Evolutionary conservation across 1,284 basidiomycete species (phyloP).

Genomic region (Cryptococcus deneoformans): DNA sequence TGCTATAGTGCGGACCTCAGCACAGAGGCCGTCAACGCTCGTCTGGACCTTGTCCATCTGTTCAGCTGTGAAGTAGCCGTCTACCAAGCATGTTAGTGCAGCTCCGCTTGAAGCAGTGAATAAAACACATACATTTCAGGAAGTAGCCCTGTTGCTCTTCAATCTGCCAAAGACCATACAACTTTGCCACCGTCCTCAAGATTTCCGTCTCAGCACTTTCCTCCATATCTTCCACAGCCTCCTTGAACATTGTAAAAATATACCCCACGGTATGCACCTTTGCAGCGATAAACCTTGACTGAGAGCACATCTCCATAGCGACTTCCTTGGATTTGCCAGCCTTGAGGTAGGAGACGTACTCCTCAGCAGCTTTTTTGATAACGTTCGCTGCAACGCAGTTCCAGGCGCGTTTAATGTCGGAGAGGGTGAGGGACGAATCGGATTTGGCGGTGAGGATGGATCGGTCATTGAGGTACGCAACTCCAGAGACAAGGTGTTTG

Average conservation of each 20-base stretch:
- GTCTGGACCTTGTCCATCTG: slow-evolving; percentile 53
- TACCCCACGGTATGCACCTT: slow-evolving; percentile 50
- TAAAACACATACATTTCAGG: slow-evolving; percentile 50
- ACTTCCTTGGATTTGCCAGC: slow-evolving; percentile 53
- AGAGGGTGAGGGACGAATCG: slow-evolving; percentile 50
- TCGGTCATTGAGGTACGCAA: slow-evolving; percentile 53
- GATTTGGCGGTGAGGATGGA: slow-evolving; percentile 50
- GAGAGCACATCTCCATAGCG: slow-evolving; percentile 56
- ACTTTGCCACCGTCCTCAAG: slow-evolving; percentile 42
- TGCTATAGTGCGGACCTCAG: slow-evolving; percentile 52
- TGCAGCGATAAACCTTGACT: slow-evolving; percentile 57
- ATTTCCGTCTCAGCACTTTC: slow-evolving; percentile 41
- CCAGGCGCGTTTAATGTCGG: slow-evolving; percentile 54
- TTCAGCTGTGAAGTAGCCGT: slow-evolving; percentile 51
- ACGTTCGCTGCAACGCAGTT: slow-evolving; percentile 55
- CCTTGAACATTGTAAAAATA: slow-evolving; percentile 48
- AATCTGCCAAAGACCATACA: slow-evolving; percentile 57
- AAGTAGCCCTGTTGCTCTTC: slow-evolving; percentile 58
- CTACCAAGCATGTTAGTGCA: slow-evolving; percentile 13
- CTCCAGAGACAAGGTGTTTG: slow-evolving; percentile 52
- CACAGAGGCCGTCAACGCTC: slow-evolving; percentile 53
- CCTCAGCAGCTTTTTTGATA: slow-evolving; percentile 56
- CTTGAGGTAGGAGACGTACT: slow-evolving; percentile 50
- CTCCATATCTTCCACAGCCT: slow-evolving; percentile 45
- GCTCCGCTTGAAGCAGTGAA: background rate